These are phyloP conservation scores for Lenwebbia sp. DNA, from an alignment of 345 rosid genomes.

Conservation along the genomic window DNA sequence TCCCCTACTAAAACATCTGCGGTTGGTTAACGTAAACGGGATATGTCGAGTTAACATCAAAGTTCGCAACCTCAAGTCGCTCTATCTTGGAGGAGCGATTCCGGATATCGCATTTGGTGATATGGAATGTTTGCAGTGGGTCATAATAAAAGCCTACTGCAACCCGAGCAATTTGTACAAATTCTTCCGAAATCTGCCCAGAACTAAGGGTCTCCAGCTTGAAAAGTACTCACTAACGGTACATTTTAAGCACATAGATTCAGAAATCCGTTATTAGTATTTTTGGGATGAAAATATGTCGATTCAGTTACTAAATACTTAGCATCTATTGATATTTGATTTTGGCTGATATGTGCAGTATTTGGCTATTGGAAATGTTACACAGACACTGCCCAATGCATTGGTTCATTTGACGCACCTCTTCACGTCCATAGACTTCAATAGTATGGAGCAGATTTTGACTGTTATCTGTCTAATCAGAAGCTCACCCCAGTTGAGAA, in stretches of 20 bases:
- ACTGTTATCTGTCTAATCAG: slow-evolving; percentile 44
- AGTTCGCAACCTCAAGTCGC: slow-evolving; percentile 47
- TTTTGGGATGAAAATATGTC: no score
- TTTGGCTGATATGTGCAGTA: slow-evolving; percentile 24
- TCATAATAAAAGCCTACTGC: neutral
- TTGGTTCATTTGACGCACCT: slow-evolving; percentile 44
- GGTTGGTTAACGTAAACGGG: slow-evolving; percentile 48
- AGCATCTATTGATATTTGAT: neutral
- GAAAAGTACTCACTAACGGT: no score
- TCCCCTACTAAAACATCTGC: slow-evolving; percentile 39
- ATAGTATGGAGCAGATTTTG: slow-evolving; percentile 34
- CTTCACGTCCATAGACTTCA: slow-evolving; percentile 41
- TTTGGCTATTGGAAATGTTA: slow-evolving; percentile 39
- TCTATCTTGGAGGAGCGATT: slow-evolving; percentile 42
- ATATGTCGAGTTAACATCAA: slow-evolving; percentile 34
- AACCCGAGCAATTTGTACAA: no score
- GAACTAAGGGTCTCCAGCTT: no score
- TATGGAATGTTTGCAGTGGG: no score
- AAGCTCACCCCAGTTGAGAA: slow-evolving; percentile 46
- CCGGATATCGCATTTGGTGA: slow-evolving; percentile 7
- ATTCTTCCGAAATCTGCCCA: no score
- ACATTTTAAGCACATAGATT: no score
- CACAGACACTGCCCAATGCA: slow-evolving; percentile 29
- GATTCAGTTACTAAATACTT: neutral
- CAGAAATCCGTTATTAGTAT: no score